These are phyloP conservation scores for Torulaspora maleeae DNA, from an alignment of 805 yeast species.

Conservation along the genomic window DNA sequence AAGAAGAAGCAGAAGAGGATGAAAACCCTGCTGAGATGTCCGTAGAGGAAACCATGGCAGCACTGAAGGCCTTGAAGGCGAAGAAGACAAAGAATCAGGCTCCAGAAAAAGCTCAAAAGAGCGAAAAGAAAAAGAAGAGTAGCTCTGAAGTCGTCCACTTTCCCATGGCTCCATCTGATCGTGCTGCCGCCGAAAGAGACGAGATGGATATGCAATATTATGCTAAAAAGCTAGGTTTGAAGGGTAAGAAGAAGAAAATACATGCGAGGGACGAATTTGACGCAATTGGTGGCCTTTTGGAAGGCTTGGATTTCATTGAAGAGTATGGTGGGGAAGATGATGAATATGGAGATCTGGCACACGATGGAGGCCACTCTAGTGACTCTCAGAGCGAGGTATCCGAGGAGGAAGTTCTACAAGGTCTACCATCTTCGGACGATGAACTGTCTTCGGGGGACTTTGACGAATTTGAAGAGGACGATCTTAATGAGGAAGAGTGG, in stretches of 20 bases:
- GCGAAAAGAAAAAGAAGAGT: slow-evolving; percentile 14
- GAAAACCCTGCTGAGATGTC: slow-evolving; percentile 21
- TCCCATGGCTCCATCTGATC: slow-evolving; percentile 42
- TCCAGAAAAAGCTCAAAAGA: slow-evolving; percentile 18
- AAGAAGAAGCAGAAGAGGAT: slow-evolving; percentile 2
- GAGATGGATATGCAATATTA: slow-evolving; percentile 79
- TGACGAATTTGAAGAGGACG: slow-evolving; percentile 41
- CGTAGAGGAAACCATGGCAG: slow-evolving; percentile 37
- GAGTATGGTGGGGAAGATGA: slow-evolving; percentile 34
- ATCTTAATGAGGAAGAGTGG: slow-evolving; percentile 36
- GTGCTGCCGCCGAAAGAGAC: slow-evolving; percentile 50
- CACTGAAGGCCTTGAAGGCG: slow-evolving; percentile 30
- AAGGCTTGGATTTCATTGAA: slow-evolving; percentile 50
- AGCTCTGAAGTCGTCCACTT: slow-evolving; percentile 17
- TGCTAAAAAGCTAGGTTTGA: slow-evolving; percentile 74
- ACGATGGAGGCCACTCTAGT: slow-evolving; percentile 14
- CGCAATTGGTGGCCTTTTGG: slow-evolving; percentile 74
- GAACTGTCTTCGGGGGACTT: slow-evolving; percentile 42
- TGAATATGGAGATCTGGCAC: slow-evolving; percentile 31
- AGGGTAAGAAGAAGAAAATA: slow-evolving; percentile 48
- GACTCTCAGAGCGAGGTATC: slow-evolving; percentile 31
- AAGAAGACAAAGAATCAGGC: slow-evolving; percentile 18
- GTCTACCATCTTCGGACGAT: slow-evolving; percentile 40
- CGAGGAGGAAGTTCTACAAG: slow-evolving; percentile 31
- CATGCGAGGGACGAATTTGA: slow-evolving; percentile 57